Evolutionary conservation across 2,329 filamentous ascomycete species (phyloP).

Genomic region (Fusarium sp.): DNA sequence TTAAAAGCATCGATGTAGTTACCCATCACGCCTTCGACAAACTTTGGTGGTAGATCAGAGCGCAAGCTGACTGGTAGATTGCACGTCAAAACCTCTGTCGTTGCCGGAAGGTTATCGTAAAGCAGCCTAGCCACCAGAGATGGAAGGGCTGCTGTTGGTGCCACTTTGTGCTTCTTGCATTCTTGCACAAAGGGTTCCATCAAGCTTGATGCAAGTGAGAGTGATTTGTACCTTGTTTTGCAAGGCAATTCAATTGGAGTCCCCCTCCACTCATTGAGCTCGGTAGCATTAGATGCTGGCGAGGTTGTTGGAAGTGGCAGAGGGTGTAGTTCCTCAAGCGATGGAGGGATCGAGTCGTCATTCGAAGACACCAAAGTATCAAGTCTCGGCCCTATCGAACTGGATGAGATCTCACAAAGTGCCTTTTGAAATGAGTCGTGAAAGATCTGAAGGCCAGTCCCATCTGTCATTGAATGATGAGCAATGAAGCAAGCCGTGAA

Average conservation of each 20-base stretch:
- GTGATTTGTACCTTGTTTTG: constrained; percentile 1
- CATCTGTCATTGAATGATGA: constrained; percentile 5
- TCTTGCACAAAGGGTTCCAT: neutral
- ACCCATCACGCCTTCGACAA: neutral
- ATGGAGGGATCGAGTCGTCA: neutral
- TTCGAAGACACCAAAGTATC: neutral
- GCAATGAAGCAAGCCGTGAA: neutral
- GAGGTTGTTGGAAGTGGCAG: neutral
- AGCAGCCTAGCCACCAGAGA: constrained; percentile 4
- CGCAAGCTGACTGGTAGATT: constrained; percentile 5
- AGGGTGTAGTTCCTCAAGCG: neutral
- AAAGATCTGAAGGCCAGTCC: neutral
- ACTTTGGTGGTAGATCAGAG: neutral
- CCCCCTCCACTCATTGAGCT: neutral
- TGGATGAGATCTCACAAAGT: neutral
- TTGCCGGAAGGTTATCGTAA: neutral
- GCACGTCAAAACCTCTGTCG: neutral
- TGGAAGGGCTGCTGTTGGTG: constrained; percentile 4
- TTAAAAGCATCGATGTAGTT: constrained; percentile 15
- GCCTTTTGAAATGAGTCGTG: constrained; percentile 5
- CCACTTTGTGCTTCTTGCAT: constrained; percentile 1
- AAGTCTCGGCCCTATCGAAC: accelerated
- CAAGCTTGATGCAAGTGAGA: neutral
- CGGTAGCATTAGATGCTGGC: neutral
- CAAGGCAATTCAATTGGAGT: neutral